phyloP scores from a whole-genome alignment of 2,329 filamentous ascomycete genomes.

The Teratosphaeria zuluensis region DNA sequence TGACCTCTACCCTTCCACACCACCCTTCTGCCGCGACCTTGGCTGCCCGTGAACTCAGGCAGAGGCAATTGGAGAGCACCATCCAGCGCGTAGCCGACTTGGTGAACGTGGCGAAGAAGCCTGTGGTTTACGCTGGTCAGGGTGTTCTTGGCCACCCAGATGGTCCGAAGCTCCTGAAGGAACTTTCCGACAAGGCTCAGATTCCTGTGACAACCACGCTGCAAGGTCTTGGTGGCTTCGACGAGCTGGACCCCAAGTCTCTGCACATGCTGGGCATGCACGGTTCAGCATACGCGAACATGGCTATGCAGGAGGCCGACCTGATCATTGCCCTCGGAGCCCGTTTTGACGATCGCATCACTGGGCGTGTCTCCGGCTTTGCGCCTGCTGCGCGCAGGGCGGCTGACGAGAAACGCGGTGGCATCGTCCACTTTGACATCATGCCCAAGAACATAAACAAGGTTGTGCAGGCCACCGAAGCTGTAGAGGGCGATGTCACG shows the following conservation, averaged over 20 bases:
- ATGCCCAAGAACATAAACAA: constrained; percentile 99
- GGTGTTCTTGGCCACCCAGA: constrained; percentile 74
- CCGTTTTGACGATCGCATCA: constrained; percentile 95
- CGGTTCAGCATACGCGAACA: constrained; percentile 92
- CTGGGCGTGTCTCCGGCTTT: constrained; percentile 70
- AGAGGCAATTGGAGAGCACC: constrained; percentile 62
- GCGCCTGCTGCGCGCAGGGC: constrained; percentile 80
- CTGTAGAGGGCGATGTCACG: constrained; percentile 84
- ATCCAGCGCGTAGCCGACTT: constrained; percentile 70
- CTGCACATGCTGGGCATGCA: constrained; percentile 99
- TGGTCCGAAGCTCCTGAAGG: constrained; percentile 68
- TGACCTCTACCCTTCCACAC: constrained; percentile 60
- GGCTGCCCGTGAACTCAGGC: constrained; percentile 63
- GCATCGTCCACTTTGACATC: constrained; percentile 96
- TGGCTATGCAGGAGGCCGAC: constrained; percentile 95
- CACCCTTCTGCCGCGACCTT: constrained; percentile 79
- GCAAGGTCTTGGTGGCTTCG: constrained; percentile 82
- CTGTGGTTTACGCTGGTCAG: constrained; percentile 88
- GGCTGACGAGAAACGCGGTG: constrained; percentile 73
- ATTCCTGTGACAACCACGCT: constrained; percentile 96
- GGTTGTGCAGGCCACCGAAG: constrained; percentile 91
- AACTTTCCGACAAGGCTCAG: constrained; percentile 78
- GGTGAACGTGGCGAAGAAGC: constrained; percentile 84
- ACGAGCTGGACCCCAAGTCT: constrained; percentile 87
- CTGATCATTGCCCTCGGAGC: constrained; percentile 89